These are phyloP conservation scores for Kluyveromyces nonfermentans DNA, from an alignment of 805 yeast species.

Conservation along the genomic window DNA sequence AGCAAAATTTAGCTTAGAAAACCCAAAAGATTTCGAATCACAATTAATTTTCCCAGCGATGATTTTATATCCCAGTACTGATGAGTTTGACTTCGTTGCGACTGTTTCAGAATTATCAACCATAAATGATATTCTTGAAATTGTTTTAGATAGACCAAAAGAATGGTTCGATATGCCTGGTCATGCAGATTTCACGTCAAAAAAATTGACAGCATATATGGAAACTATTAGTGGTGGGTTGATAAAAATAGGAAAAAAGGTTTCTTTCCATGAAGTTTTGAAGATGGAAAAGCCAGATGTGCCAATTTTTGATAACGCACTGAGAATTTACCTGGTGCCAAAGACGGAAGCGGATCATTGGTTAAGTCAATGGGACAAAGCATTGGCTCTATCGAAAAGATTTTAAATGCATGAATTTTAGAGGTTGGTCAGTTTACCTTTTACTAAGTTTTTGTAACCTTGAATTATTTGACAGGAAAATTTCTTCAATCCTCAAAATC, in stretches of 20 bases:
- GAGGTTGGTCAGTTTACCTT: not conserved
- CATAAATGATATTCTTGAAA: slow-evolving; percentile 50
- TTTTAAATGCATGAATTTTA: not conserved
- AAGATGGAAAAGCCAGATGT: slow-evolving; percentile 52
- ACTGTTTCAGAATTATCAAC: slow-evolving; percentile 66
- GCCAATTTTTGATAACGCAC: slow-evolving; percentile 67
- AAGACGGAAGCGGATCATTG: slow-evolving; percentile 54
- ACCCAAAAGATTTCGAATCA: slow-evolving; percentile 58
- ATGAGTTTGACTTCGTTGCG: slow-evolving; percentile 75
- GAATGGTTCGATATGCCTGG: slow-evolving; percentile 56
- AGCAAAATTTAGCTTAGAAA: slow-evolving; percentile 49
- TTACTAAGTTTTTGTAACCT: slow-evolving; percentile 35
- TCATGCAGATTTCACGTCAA: slow-evolving; percentile 49
- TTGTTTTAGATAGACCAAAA: slow-evolving; percentile 56
- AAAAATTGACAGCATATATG: slow-evolving; percentile 62
- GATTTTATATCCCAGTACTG: slow-evolving; percentile 71
- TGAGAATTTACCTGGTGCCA: slow-evolving; percentile 73
- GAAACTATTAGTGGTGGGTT: slow-evolving; percentile 81
- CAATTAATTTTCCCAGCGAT: slow-evolving; percentile 76
- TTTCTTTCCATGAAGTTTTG: slow-evolving; percentile 54
- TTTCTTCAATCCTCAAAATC: slow-evolving; percentile 57
- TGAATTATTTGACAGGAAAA: slow-evolving; percentile 39
- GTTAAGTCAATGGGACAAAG: slow-evolving; percentile 59
- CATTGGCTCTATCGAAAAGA: slow-evolving; percentile 45
- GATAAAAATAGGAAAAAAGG: slow-evolving; percentile 74